Conservation (phyloP, 768 basidiomycete genomes). For the Phylloporus scabripes region DNA sequence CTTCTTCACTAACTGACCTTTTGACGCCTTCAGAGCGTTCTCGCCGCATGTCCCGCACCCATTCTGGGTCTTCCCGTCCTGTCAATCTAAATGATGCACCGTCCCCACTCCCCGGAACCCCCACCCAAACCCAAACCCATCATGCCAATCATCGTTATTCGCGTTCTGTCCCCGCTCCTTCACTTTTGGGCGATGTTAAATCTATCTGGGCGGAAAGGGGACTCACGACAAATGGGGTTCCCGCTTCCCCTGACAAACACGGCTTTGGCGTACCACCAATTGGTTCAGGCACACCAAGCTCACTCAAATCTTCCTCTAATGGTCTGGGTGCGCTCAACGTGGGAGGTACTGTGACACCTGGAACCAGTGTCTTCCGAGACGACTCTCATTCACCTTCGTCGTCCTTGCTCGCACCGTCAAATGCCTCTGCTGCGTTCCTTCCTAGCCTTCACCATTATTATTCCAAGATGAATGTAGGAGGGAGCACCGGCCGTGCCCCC, state of each 20-base stretch:
- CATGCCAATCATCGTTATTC: constrained; percentile 62
- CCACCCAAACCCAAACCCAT: constrained; percentile 16
- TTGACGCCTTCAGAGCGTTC: constrained; percentile 85
- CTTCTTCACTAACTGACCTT: constrained; percentile 82
- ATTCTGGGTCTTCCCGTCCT: constrained; percentile 37
- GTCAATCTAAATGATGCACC: constrained; percentile 18
- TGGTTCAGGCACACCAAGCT: constrained; percentile 44
- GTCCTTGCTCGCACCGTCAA: constrained; percentile 53
- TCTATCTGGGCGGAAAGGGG: constrained; percentile 75
- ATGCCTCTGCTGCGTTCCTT: constrained; percentile 79
- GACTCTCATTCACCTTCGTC: constrained; percentile 30
- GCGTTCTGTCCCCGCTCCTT: constrained; percentile 74
- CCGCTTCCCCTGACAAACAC: constrained; percentile 36
- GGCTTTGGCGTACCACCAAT: constrained; percentile 21
- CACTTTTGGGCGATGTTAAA: constrained; percentile 67
- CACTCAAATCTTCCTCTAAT: constrained; percentile 42
- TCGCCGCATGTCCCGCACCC: constrained; percentile 75
- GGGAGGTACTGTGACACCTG: constrained; percentile 9
- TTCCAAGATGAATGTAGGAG: constrained; percentile 41
- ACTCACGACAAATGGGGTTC: constrained; percentile 22
- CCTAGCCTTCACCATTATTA: constrained; percentile 67
- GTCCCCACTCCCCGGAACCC: constrained; percentile 11
- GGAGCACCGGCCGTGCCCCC: constrained; percentile 25
- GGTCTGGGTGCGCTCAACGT: constrained; percentile 29
- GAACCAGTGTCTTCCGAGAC: constrained; percentile 29